phyloP scores from a whole-genome alignment of 345 rosid species.

The Murraya koenigii region DNA sequence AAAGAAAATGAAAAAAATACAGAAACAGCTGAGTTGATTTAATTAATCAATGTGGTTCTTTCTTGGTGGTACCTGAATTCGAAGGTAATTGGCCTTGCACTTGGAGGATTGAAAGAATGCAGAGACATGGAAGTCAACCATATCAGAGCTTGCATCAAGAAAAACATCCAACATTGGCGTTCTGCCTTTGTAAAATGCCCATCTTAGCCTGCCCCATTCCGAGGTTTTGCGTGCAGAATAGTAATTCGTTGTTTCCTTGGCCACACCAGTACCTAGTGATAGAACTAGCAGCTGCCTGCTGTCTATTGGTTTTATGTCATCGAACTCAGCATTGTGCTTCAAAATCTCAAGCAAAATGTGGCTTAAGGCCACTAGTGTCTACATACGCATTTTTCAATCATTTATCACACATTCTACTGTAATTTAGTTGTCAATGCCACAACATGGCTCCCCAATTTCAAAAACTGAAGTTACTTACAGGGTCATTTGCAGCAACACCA shows the following conservation, averaged over 20 bases:
- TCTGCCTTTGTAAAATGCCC: conserved; percentile 14
- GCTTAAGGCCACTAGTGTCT: conserved; percentile 15
- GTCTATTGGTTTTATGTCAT: background rate
- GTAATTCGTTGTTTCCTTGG: background rate
- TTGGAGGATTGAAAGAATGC: too few relatives aligned
- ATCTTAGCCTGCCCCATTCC: conserved; percentile 16
- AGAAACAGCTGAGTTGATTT: too few relatives aligned
- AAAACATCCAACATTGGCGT: too few relatives aligned
- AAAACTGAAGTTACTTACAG: conserved; percentile 11
- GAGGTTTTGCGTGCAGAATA: conserved; percentile 20
- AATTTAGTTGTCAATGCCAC: background rate
- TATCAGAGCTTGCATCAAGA: too few relatives aligned
- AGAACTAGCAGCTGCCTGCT: background rate
- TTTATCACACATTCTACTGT: background rate
- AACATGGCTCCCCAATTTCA: background rate
- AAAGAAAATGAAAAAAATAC: background rate
- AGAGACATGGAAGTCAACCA: too few relatives aligned
- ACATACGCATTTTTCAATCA: background rate
- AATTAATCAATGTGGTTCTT: too few relatives aligned
- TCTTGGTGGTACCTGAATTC: too few relatives aligned
- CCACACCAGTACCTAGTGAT: background rate
- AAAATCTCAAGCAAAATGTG: conserved; percentile 10
- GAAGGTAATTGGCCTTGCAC: too few relatives aligned
- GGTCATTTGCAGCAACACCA: conserved; percentile 31
- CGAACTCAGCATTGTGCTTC: background rate